Conservation (phyloP, 2,329 filamentous ascomycete genomes). For the Diplodia scrobiculata region DNA sequence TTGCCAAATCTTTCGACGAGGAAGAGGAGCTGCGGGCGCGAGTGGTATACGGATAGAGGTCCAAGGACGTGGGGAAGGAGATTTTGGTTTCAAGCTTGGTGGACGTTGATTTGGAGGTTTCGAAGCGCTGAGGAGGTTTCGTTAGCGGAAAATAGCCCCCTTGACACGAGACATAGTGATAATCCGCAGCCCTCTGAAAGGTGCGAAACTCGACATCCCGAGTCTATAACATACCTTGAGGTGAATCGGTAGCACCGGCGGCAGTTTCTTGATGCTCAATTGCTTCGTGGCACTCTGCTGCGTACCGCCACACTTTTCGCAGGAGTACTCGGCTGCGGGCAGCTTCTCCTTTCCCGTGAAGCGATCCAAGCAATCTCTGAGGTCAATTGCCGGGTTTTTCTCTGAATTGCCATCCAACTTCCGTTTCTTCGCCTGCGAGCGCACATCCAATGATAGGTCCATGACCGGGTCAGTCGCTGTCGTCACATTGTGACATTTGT, state of each 20-base stretch:
- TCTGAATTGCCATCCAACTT: conserved; percentile 52
- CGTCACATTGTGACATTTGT: conserved; percentile 79
- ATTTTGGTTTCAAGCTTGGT: conserved; percentile 88
- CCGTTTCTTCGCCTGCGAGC: conserved; percentile 69
- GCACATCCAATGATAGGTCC: conserved; percentile 85
- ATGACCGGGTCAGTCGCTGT: conserved; percentile 85
- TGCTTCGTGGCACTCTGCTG: conserved; percentile 79
- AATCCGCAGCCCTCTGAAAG: neutral
- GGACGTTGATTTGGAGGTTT: conserved; percentile 72
- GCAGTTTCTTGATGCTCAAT: conserved; percentile 78
- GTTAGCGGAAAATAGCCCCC: neutral
- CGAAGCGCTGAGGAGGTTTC: conserved; percentile 60
- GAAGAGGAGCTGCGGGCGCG: conserved; percentile 47
- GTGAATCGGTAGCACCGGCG: conserved; percentile 88
- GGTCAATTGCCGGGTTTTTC: conserved; percentile 44
- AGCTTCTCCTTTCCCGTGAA: conserved; percentile 83
- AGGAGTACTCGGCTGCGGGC: conserved; percentile 76
- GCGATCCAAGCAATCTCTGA: conserved; percentile 72
- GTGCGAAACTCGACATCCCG: neutral
- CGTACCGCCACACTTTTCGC: conserved; percentile 73
- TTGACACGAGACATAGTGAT: neutral
- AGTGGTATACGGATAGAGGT: conserved; percentile 88
- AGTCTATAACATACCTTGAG: conserved; percentile 67
- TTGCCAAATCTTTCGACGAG: conserved; percentile 30
- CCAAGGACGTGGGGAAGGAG: conserved; percentile 80